Percentiles rank a stretch among this genome's conserved stretches.
phyloP scores from a whole-genome alignment of 2,329 filamentous ascomycete genomes.

The Paracoccidioides brasiliensis region DNA sequence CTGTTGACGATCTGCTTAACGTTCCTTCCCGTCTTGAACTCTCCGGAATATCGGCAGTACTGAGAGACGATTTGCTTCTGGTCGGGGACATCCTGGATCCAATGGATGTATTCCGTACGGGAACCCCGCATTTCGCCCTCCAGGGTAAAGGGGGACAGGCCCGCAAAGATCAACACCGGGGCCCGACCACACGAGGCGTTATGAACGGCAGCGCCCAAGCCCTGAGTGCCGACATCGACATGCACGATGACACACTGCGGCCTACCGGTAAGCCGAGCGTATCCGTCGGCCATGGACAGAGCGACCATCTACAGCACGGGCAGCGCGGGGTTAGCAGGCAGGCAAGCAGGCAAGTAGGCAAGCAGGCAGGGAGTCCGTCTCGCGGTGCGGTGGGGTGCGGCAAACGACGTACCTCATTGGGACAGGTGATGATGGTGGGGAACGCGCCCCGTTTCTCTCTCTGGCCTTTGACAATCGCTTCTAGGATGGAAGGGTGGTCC shows the following conservation, averaged over 20 bases:
- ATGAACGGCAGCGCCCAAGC: conserved; percentile 63
- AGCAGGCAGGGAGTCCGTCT: not conserved
- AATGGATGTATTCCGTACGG: conserved; percentile 76
- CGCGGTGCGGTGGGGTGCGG: not conserved
- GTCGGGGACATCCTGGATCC: conserved; percentile 73
- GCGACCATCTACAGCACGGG: conserved; percentile 54
- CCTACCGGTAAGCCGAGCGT: conserved; percentile 56
- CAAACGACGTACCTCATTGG: conserved; percentile 50
- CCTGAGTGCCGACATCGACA: conserved; percentile 72
- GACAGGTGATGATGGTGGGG: conserved; percentile 63
- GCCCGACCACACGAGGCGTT: conserved; percentile 64
- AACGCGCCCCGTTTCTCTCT: conserved; percentile 52
- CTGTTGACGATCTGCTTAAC: conserved; percentile 83
- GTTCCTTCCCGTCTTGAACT: conserved; percentile 73
- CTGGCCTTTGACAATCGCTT: conserved; percentile 66
- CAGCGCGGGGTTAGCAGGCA: conserved; percentile 10
- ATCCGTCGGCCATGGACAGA: conserved; percentile 72
- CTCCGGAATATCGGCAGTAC: conserved; percentile 72
- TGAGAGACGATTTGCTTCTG: conserved; percentile 69
- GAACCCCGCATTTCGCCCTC: conserved; percentile 65
- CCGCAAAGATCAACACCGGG: conserved; percentile 66
- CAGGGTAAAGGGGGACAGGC: conserved; percentile 61
- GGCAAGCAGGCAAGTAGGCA: too few species aligned
- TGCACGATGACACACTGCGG: conserved; percentile 69
- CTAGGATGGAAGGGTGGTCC: conserved; percentile 59